Evolutionary conservation across 352 stramenopile species (phyloP).

Genomic region (Peronosclerospora sorghi): DNA sequence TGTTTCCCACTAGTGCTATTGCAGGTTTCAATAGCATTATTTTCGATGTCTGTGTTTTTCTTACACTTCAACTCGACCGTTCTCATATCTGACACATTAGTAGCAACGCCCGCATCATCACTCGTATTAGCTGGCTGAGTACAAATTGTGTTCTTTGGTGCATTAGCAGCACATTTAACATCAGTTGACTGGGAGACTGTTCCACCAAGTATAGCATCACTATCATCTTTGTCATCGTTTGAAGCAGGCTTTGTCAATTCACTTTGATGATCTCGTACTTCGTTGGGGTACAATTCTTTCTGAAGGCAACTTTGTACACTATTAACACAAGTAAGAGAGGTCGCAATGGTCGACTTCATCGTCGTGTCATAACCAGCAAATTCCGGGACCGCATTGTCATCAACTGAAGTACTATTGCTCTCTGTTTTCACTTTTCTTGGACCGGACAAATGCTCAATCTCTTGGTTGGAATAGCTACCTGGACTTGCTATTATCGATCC

Average conservation of each 20-base stretch:
- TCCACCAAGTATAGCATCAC: background rate
- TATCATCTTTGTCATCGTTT: background rate
- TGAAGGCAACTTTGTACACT: background rate
- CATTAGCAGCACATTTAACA: background rate
- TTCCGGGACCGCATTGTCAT: background rate
- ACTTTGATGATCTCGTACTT: background rate
- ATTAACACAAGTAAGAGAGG: constrained; percentile 2
- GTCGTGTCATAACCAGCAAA: background rate
- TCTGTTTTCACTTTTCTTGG: too few species aligned
- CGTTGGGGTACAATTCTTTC: background rate
- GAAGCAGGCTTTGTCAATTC: background rate
- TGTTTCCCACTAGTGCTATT: background rate
- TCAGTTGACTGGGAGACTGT: background rate
- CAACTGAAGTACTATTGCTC: too few species aligned
- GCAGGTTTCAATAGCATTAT: background rate
- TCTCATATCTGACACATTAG: constrained; percentile 21
- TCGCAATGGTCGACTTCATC: constrained; percentile 9
- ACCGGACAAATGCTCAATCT: too few species aligned
- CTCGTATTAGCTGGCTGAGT: too few species aligned
- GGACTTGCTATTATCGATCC: background rate
- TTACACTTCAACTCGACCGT: constrained; percentile 26
- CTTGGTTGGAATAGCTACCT: too few species aligned
- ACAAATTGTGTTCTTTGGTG: background rate
- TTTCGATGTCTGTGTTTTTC: constrained; percentile 1
- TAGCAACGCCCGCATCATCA: constrained; percentile 3